phyloP scores from a whole-genome alignment of 2,329 filamentous ascomycete species.

The Fusarium fujikuroi region DNA sequence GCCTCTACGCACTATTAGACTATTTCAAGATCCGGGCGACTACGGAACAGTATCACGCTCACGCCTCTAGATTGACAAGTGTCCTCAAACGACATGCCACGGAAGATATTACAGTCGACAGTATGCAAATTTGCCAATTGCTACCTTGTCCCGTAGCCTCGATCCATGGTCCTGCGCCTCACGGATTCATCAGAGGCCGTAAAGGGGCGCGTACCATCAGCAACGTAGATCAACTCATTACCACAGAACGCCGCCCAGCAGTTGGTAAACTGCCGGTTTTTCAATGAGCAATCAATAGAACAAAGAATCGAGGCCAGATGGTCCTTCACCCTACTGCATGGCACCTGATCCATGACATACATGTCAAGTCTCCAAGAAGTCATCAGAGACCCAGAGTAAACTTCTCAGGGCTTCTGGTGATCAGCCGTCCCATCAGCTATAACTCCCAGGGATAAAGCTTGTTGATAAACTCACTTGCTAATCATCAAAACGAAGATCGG shows the following conservation, averaged over 20 bases:
- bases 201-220: neutral
- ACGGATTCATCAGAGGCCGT: neutral
- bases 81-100: neutral
- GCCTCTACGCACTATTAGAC: slow-evolving; percentile 8
- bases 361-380: neutral
- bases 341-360: neutral
- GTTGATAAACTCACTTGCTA: neutral
- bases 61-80: neutral
- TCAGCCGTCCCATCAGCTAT: slow-evolving; percentile 3
- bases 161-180: neutral
- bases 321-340: neutral
- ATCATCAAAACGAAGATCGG: neutral
- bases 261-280: neutral
- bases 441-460: neutral
- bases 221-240: neutral
- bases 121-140: neutral
- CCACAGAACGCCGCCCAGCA: neutral
- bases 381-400: neutral
- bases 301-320: neutral
- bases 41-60: neutral
- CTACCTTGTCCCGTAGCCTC: neutral
- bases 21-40: slow-evolving; percentile 13
- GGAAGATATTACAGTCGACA: neutral
- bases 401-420: neutral
- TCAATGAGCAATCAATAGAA: neutral